Base-by-base conservation (phyloP, 805 yeast genomes). In the Jamesozyma spencerorum region DNA sequence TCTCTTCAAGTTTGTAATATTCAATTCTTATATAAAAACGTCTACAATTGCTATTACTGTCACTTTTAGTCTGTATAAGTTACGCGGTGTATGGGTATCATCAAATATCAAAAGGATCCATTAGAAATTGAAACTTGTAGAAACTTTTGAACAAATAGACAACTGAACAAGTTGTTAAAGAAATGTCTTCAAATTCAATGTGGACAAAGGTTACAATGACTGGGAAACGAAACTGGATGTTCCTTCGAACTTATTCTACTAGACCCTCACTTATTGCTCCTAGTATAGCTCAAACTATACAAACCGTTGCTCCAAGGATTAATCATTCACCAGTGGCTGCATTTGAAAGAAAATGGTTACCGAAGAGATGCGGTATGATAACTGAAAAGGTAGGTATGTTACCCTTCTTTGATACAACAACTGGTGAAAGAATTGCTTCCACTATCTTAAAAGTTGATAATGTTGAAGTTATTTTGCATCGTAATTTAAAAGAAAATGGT, bases 381-480 rank as follows among this genome's bases (percentile, higher is more conserved):
- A 94, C 94, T 1, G 67, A 77, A 47, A 92, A 92, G 59, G 70
- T 81, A 43, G 97, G 97, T 14, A 90, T 90, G 96, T 78, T 87
- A 38, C 77, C 92, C 13, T 84, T 77, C 74, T 90, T 74, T 55
- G 79, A 80, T 46, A 72, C 73, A 22, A 63, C 64, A 29, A 70
- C 70, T 12, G 97, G 96, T 20, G 69, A 68, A 39, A 78, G 78
- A 47, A 62, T 71, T 40, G 88, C 94, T 2, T 92, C 94, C 37
- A 92, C 98, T 3, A 83, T 92, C 7, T 67, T 92, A 31, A 94
- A 87, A 58, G 74, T 92, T 45, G 83, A 87, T 59, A 77, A 88
- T 41, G 85, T 85, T 47, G 97, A 92, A 66, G 97, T 92, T 14
- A 64, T 81, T 14, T 72, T 74, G 55, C 77, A 75, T 53, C 84